A percentile compares a stretch with the other conserved stretches of the same genome.
Evolutionary conservation across 768 basidiomycete species (phyloP).

Genomic region (Rhizopogon sp.): DNA sequence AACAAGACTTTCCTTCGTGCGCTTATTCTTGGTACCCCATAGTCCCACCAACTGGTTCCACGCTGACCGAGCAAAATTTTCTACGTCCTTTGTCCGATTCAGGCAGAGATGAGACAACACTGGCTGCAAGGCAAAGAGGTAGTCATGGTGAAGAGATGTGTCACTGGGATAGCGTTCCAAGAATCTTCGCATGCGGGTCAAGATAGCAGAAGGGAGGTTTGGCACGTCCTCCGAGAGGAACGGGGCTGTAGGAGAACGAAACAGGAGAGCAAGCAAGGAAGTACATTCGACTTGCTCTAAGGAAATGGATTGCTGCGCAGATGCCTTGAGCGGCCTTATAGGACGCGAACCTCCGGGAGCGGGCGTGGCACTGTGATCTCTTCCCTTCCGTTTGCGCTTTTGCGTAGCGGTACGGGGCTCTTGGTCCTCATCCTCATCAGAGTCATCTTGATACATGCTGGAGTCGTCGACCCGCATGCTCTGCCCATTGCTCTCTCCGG

Average conservation of each 20-base stretch:
- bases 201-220: slow-evolving; percentile 41
- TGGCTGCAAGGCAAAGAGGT: slow-evolving; percentile 62
- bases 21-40: slow-evolving; percentile 76
- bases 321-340: slow-evolving; percentile 18
- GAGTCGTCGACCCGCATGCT: slow-evolving; percentile 14
- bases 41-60: slow-evolving; percentile 65
- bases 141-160: slow-evolving; percentile 75
- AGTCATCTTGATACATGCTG: slow-evolving; percentile 28
- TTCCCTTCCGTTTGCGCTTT: slow-evolving; percentile 20
- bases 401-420: slow-evolving; percentile 13
- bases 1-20: slow-evolving; percentile 74
- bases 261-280: slow-evolving; percentile 54
- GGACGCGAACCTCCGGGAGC: slow-evolving; percentile 9
- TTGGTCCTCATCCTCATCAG: slow-evolving; percentile 23
- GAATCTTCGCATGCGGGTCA: slow-evolving; percentile 58
- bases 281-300: slow-evolving; percentile 70
- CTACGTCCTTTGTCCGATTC: slow-evolving; percentile 60
- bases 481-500: slow-evolving; percentile 19
- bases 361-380: slow-evolving; percentile 19
- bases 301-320: slow-evolving; percentile 29
- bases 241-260: slow-evolving; percentile 55
- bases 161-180: slow-evolving; percentile 64
- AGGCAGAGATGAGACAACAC: slow-evolving; percentile 73
- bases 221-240: slow-evolving; percentile 38
- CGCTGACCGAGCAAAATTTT: slow-evolving; percentile 51